Evolutionary conservation across 768 basidiomycete species (phyloP).

Genomic region (Dacryopinax primogenitus): DNA sequence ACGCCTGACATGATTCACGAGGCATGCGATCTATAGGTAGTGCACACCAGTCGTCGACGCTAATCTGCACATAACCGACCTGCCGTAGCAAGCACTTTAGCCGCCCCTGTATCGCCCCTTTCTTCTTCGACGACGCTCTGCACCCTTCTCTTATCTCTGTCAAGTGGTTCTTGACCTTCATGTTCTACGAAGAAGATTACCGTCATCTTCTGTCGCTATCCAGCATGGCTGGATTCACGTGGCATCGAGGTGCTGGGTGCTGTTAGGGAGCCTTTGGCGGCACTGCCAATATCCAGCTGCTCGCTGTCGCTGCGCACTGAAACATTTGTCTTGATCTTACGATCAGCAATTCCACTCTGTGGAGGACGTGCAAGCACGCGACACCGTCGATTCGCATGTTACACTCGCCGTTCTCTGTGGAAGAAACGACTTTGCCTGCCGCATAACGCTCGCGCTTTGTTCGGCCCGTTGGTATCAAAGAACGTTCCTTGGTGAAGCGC

Average conservation of each 20-base stretch:
- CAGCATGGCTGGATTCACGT: neutral
- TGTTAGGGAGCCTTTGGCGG: neutral
- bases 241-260: neutral
- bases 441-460: neutral
- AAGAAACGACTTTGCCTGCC: neutral
- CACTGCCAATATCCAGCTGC: neutral
- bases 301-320: constrained; percentile 2
- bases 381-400: neutral
- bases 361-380: neutral
- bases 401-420: neutral
- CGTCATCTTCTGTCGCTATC: too few species aligned
- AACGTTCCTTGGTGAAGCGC: neutral
- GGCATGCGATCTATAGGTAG: too few species aligned
- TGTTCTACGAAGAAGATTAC: neutral
- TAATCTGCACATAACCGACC: too few species aligned
- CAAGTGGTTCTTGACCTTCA: neutral
- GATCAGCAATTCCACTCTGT: neutral
- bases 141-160: too few species aligned
- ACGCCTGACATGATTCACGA: too few species aligned
- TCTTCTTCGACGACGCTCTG: too few species aligned
- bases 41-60: too few species aligned
- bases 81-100: too few species aligned
- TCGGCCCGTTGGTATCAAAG: neutral
- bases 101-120: too few species aligned
- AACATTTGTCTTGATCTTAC: neutral